These are phyloP conservation scores for Hypomontagnella submonticulosa DNA, from an alignment of 495 filamentous ascomycete species.

Conservation along the genomic window DNA sequence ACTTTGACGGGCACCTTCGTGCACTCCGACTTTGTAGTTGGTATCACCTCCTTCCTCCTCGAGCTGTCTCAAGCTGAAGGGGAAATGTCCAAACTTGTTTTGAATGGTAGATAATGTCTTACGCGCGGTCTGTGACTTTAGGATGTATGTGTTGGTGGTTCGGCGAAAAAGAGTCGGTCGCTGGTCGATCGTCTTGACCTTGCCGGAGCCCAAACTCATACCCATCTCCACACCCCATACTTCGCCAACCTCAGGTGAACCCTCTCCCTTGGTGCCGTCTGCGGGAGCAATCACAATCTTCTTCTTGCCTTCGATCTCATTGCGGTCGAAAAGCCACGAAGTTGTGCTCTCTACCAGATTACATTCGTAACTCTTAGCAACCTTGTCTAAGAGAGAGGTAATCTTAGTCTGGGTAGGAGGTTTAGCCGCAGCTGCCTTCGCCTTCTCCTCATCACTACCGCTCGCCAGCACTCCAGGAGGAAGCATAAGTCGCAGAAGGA, in stretches of 20 bases:
- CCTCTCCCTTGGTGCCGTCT: slow-evolving; percentile 89
- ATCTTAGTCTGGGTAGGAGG: slow-evolving; percentile 84
- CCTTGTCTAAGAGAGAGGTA: slow-evolving; percentile 86
- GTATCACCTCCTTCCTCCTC: slow-evolving; percentile 91
- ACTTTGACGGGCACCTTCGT: slow-evolving; percentile 91
- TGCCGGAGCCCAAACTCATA: slow-evolving; percentile 88
- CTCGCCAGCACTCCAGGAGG: slow-evolving; percentile 85
- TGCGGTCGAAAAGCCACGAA: slow-evolving; percentile 92
- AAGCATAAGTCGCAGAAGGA: slow-evolving; percentile 88
- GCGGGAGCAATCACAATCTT: slow-evolving; percentile 94
- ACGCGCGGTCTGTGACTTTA: slow-evolving; percentile 92
- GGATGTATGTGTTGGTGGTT: slow-evolving; percentile 85
- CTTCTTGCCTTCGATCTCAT: slow-evolving; percentile 98
- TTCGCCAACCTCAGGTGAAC: slow-evolving; percentile 88
- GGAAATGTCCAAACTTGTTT: slow-evolving; percentile 97
- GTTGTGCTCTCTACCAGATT: slow-evolving; percentile 97
- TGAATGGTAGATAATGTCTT: slow-evolving; percentile 91
- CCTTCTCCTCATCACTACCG: slow-evolving; percentile 92
- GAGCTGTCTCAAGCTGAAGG: slow-evolving; percentile 95
- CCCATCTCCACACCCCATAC: slow-evolving; percentile 98
- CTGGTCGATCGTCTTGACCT: slow-evolving; percentile 89
- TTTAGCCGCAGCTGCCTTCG: slow-evolving; percentile 85
- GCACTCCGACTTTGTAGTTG: slow-evolving; percentile 83
- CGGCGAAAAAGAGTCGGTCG: slow-evolving; percentile 91
- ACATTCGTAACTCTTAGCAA: slow-evolving; percentile 89